Percentiles rank a stretch among this genome's conserved stretches.
Evolutionary conservation across 2,329 filamentous ascomycete genomes (phyloP).

Genomic region (Penicillium paneum): DNA sequence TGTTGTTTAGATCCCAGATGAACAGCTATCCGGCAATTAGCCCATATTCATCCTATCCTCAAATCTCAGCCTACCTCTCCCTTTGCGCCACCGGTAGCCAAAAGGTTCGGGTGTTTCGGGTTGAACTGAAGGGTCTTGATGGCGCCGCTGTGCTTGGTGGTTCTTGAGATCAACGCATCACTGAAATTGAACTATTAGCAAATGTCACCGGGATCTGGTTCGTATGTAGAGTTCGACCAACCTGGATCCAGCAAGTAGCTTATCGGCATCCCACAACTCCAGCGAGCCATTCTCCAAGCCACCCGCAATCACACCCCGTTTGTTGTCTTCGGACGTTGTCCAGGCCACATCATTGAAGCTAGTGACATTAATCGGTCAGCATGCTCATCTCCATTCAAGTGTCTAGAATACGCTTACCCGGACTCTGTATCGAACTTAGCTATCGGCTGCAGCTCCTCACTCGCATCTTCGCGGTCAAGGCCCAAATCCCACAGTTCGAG

Average conservation of each 20-base stretch:
- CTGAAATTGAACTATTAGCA: conserved; percentile 31
- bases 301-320: conserved; percentile 87
- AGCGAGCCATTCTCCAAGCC: conserved; percentile 92
- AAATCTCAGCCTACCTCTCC: conserved; percentile 57
- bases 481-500: conserved; percentile 94
- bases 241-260: conserved; percentile 54
- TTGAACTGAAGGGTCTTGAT: conserved; percentile 98
- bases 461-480: conserved; percentile 71
- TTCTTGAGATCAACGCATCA: conserved; percentile 80
- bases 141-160: conserved; percentile 83
- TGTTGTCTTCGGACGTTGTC: conserved; percentile 75
- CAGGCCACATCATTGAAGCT: conserved; percentile 98
- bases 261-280: conserved; percentile 87
- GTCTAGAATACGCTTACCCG: conserved; percentile 57
- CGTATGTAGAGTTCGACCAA: conserved; percentile 29
- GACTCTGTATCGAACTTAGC: conserved; percentile 83
- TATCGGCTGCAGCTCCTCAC: conserved; percentile 79
- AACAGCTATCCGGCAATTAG: conserved; percentile 57
- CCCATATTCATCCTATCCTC: background rate
- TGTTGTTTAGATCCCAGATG: conserved; percentile 90
- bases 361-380: conserved; percentile 25
- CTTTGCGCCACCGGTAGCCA: conserved; percentile 89
- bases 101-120: conserved; percentile 80
- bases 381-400: background rate
- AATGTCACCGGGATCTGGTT: background rate